Base-by-base conservation (phyloP, 2,329 filamentous ascomycete genomes). In the Fusarium piperis region DNA sequence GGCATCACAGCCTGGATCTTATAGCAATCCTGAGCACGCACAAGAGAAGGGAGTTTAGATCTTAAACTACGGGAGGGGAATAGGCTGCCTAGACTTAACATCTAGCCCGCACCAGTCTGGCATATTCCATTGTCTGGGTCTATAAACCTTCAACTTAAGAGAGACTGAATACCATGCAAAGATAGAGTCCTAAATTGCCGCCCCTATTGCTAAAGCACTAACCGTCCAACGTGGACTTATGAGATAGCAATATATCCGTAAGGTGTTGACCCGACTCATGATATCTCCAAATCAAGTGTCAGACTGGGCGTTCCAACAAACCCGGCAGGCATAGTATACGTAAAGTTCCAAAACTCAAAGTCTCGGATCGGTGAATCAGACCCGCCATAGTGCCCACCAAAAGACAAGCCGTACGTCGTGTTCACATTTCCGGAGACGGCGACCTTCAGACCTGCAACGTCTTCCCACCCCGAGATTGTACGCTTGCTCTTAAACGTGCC, bases 281-380 rank as follows among this genome's bases (percentile, higher is more conserved):
- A 16, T 8, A 39, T 48, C 28, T 64, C 20, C n/a, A 74, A 6
- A 6, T 69, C 62, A 0, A 74, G 46, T 1, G 32, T 39, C 7
- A 74, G 20, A 1, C 11, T 52, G 0, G 71, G 71, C 3, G 32
- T 33, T 3, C 70, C 71, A 7, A 26, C 11, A 38, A 74, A 67
- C 0, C 71, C 76, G 2, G 56, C 26, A 3, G 83, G 82, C 82
- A 85, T 82, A 0, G 73, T 72, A 55, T 82, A 85, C 0, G 82
- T 85, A 28, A 85, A 81, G 66, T 84, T 85, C 83, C 84, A 86
- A 61, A 82, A 81, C 68, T 86, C 84, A 65, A 85, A 85, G 56
- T 84, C 82, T 56, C 78, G 67, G 3, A 82, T 71, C 0, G 75
- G 66, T 10, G 62, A 70, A 20, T 72, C 75, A 1, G 68, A 61